Conservation (phyloP, 192 early-diverging fungal genomes). For the Coemansia umbellata region DNA sequence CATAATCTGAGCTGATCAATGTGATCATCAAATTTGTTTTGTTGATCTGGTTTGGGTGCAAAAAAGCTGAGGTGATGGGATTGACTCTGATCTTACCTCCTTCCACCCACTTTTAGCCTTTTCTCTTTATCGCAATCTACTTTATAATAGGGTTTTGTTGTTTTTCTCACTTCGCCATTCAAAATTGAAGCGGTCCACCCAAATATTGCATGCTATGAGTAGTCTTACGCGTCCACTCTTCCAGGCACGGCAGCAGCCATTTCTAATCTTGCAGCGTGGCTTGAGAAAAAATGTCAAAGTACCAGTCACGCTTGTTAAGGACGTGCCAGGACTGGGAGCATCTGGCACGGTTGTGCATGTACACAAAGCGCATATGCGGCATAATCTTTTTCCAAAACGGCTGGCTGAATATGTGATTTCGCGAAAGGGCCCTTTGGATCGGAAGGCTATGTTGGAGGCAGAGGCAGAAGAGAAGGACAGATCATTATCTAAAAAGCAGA, state of each 20-base stretch:
- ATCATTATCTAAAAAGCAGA: background rate
- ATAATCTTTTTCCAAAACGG: conserved; percentile 47
- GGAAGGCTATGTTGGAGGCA: conserved; percentile 14
- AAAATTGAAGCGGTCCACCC: too few relatives aligned
- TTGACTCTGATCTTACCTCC: too few relatives aligned
- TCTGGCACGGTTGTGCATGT: conserved; percentile 38
- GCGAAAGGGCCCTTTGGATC: conserved; percentile 35
- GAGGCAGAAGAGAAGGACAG: background rate
- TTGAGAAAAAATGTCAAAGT: conserved; percentile 37
- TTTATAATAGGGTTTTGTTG: too few relatives aligned
- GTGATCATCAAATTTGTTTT: too few relatives aligned
- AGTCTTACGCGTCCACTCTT: conserved; percentile 15
- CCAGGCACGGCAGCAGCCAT: conserved; percentile 8
- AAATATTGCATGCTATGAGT: conserved; percentile 15
- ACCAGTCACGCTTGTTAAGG: conserved; percentile 35
- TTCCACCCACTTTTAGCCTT: too few relatives aligned
- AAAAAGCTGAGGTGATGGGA: too few relatives aligned
- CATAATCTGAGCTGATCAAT: too few relatives aligned
- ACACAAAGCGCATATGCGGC: conserved; percentile 41
- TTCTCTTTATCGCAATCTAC: too few relatives aligned
- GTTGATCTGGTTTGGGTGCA: too few relatives aligned
- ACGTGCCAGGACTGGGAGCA: conserved; percentile 29
- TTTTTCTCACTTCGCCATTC: too few relatives aligned
- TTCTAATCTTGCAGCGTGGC: conserved; percentile 25
- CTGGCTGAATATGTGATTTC: conserved; percentile 39